Evolutionary conservation across 805 yeast genomes (phyloP).

Genomic region (Peterozyma xylosa): DNA sequence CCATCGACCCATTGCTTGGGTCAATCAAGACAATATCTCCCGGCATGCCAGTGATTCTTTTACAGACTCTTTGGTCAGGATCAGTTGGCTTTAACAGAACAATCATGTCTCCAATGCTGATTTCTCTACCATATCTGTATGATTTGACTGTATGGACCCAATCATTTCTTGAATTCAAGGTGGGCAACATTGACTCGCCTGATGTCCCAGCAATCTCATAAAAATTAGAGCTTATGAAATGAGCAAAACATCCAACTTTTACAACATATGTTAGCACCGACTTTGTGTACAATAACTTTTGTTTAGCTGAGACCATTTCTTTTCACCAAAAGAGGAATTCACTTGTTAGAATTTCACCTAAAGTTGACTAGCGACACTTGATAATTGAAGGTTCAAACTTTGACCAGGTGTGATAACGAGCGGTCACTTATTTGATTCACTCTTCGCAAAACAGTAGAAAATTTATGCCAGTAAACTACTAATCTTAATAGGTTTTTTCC

Average conservation of each 20-base stretch:
- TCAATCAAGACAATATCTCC: constrained; percentile 82
- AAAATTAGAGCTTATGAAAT: constrained; percentile 57
- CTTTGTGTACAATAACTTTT: background rate
- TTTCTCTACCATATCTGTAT: constrained; percentile 54
- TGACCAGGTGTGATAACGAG: too few species aligned
- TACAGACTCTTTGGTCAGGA: constrained; percentile 80
- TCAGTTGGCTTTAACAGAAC: constrained; percentile 89
- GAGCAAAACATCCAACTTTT: constrained; percentile 57
- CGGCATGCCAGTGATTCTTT: constrained; percentile 92
- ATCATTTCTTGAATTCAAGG: constrained; percentile 67
- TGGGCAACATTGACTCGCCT: constrained; percentile 96
- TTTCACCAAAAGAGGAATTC: too few species aligned
- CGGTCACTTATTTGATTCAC: too few species aligned
- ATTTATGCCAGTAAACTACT: too few species aligned
- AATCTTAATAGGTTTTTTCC: too few species aligned
- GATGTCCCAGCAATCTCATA: constrained; percentile 75
- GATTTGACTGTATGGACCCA: constrained; percentile 70
- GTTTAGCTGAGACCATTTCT: too few species aligned
- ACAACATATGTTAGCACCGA: constrained; percentile 40
- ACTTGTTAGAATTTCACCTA: too few species aligned
- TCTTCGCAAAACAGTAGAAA: too few species aligned
- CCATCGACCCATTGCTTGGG: constrained; percentile 55
- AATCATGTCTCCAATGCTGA: constrained; percentile 77
- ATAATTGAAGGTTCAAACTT: too few species aligned
- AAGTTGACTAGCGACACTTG: too few species aligned